These are phyloP conservation scores for Plectosphaerella plurivora DNA, from an alignment of 2,329 filamentous ascomycete species.

Conservation along the genomic window DNA sequence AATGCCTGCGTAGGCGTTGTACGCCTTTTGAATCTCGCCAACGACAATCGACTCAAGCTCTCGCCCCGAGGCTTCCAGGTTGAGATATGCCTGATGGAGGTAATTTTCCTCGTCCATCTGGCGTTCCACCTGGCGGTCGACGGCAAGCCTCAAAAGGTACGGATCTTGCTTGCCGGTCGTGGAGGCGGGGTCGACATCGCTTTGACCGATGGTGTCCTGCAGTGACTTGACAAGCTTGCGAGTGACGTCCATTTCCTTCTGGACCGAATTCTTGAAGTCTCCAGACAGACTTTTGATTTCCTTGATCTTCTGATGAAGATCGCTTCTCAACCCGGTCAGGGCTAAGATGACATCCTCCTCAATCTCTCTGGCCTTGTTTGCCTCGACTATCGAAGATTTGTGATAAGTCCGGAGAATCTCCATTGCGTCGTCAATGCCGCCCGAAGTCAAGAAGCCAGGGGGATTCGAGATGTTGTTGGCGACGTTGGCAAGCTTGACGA, in stretches of 20 bases:
- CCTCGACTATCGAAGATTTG: conserved; percentile 71
- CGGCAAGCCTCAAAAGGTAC: conserved; percentile 77
- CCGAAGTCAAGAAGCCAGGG: conserved; percentile 69
- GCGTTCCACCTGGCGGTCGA: conserved; percentile 85
- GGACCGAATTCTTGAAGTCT: conserved; percentile 95
- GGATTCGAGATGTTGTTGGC: conserved; percentile 77
- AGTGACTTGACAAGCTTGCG: conserved; percentile 72
- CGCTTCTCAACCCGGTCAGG: conserved; percentile 77
- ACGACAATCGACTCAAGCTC: conserved; percentile 96
- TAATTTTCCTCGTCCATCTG: conserved; percentile 98
- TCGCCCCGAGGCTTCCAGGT: conserved; percentile 87
- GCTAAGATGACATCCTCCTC: conserved; percentile 89
- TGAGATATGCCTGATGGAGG: conserved; percentile 87
- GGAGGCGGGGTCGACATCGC: conserved; percentile 70
- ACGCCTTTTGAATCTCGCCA: conserved; percentile 95
- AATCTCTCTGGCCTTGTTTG: conserved; percentile 85
- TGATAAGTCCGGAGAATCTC: conserved; percentile 79
- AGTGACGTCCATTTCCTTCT: conserved; percentile 88
- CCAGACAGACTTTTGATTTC: conserved; percentile 92
- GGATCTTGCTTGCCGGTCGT: conserved; percentile 87
- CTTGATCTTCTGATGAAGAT: conserved; percentile 94
- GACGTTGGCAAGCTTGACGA: conserved; percentile 77
- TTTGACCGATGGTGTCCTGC: conserved; percentile 76
- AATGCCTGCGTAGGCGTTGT: conserved; percentile 89
- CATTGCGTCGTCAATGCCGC: conserved; percentile 83